These are phyloP conservation scores for Myochromella boudieri DNA, from an alignment of 768 basidiomycete genomes.

Conservation along the genomic window DNA sequence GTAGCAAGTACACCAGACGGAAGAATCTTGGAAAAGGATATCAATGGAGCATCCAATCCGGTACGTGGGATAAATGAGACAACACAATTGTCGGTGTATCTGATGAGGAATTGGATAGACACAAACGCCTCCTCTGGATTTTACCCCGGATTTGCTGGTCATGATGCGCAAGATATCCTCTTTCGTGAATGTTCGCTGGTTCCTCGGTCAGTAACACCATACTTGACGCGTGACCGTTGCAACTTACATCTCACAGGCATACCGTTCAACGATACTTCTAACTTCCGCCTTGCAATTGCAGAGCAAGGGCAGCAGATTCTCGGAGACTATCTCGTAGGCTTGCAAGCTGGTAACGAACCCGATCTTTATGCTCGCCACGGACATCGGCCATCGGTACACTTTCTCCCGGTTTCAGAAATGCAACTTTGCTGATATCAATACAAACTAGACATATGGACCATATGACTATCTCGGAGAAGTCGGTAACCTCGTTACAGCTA, in stretches of 20 bases:
- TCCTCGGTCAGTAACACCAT: slow-evolving; percentile 40
- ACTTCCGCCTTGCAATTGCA: slow-evolving; percentile 56
- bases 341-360: slow-evolving; percentile 75
- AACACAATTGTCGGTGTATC: too few species aligned
- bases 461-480: slow-evolving; percentile 57
- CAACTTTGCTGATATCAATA: too few species aligned
- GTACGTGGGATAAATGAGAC: background rate
- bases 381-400: slow-evolving; percentile 35
- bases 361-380: slow-evolving; percentile 47
- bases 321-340: slow-evolving; percentile 63
- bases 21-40: slow-evolving; percentile 22
- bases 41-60: slow-evolving; percentile 15
- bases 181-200: slow-evolving; percentile 66
- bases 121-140: slow-evolving; percentile 64
- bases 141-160: slow-evolving; percentile 65
- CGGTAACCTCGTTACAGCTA: slow-evolving; percentile 42
- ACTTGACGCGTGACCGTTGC: background rate
- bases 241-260: slow-evolving; percentile 28
- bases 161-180: slow-evolving; percentile 63
- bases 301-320: slow-evolving; percentile 65
- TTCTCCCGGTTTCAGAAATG: too few species aligned
- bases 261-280: slow-evolving; percentile 66
- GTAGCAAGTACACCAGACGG: slow-evolving; percentile 49
- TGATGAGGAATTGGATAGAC: too few species aligned
- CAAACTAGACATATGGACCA: slow-evolving; percentile 49